A percentile compares a stretch with the other conserved stretches of the same genome.
Evolutionary conservation across 2,329 filamentous ascomycete genomes (phyloP).

Genomic region (Cladophialophora yegresii): DNA sequence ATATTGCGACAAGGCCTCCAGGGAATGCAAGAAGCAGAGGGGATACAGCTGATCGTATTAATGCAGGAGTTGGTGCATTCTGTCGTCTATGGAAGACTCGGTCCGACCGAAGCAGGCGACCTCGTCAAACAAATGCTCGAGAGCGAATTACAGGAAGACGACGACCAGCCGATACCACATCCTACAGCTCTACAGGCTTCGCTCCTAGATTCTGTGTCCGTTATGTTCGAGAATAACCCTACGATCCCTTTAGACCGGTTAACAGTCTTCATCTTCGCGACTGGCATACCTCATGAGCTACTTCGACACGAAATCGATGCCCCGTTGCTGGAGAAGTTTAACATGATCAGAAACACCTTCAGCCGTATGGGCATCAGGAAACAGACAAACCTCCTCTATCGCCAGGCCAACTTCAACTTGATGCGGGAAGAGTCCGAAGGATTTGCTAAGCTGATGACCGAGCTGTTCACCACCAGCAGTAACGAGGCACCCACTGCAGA

Average conservation of each 20-base stretch:
- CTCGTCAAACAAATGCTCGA: constrained; percentile 62
- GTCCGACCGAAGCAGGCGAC: constrained; percentile 67
- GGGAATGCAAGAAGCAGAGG: constrained; percentile 67
- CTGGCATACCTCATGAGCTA: constrained; percentile 68
- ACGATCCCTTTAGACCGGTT: constrained; percentile 55
- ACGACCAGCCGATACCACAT: not conserved
- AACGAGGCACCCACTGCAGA: constrained; percentile 72
- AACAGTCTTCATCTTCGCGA: constrained; percentile 69
- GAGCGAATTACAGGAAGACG: constrained; percentile 16
- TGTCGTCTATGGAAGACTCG: constrained; percentile 68
- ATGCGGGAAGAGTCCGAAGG: constrained; percentile 94
- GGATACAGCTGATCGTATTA: constrained; percentile 67
- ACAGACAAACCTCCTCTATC: constrained; percentile 88
- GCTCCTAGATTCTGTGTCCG: constrained; percentile 61
- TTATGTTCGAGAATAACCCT: constrained; percentile 72
- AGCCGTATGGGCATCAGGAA: constrained; percentile 79
- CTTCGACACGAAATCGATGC: constrained; percentile 85
- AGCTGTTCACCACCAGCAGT: constrained; percentile 86
- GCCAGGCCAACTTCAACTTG: constrained; percentile 95
- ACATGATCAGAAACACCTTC: constrained; percentile 83
- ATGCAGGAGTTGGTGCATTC: constrained; percentile 84
- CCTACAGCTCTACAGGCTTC: constrained; percentile 27
- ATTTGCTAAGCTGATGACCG: constrained; percentile 92
- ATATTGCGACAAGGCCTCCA: constrained; percentile 63
- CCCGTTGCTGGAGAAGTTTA: constrained; percentile 70